These are phyloP conservation scores for Mycena floridula DNA, from an alignment of 768 basidiomycete genomes.

Conservation along the genomic window DNA sequence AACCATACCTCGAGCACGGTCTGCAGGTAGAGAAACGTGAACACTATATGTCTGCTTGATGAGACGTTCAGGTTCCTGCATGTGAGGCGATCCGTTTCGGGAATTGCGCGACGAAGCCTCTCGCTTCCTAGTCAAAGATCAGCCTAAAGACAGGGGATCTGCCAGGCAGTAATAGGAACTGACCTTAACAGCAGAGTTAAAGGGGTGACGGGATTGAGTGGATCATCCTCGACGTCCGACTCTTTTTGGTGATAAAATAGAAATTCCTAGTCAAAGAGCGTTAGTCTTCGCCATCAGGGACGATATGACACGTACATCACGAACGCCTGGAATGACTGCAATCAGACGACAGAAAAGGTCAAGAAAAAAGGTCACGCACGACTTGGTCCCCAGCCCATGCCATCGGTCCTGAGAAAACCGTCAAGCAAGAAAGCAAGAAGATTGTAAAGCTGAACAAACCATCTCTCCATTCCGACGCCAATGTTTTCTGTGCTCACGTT, in stretches of 20 bases:
- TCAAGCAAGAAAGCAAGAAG: constrained; percentile 5
- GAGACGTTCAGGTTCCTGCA: constrained; percentile 51
- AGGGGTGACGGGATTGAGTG: constrained; percentile 54
- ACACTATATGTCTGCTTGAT: constrained; percentile 86
- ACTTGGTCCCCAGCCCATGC: constrained; percentile 84
- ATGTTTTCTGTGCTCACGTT: constrained; percentile 77
- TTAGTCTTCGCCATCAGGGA: constrained; percentile 51
- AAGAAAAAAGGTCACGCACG: constrained; percentile 44
- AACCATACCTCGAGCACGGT: constrained; percentile 43
- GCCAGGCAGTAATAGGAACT: constrained; percentile 12
- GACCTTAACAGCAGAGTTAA: constrained; percentile 75
- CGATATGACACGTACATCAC: constrained; percentile 43
- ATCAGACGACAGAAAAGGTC: constrained; percentile 1
- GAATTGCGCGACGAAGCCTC: no score
- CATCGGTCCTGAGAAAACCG: constrained; percentile 33
- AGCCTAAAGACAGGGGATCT: background rate
- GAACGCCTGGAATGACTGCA: constrained; percentile 32
- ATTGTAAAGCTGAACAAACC: constrained; percentile 33
- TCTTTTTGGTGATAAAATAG: constrained; percentile 83
- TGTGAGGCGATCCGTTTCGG: background rate
- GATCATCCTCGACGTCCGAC: constrained; percentile 49
- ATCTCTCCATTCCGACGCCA: constrained; percentile 83
- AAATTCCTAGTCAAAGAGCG: constrained; percentile 56
- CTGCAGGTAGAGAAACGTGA: constrained; percentile 55
- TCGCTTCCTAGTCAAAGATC: background rate